These are phyloP conservation scores for Corylus heterophylla DNA, from an alignment of 306 rosid species.

Conservation along the genomic window DNA sequence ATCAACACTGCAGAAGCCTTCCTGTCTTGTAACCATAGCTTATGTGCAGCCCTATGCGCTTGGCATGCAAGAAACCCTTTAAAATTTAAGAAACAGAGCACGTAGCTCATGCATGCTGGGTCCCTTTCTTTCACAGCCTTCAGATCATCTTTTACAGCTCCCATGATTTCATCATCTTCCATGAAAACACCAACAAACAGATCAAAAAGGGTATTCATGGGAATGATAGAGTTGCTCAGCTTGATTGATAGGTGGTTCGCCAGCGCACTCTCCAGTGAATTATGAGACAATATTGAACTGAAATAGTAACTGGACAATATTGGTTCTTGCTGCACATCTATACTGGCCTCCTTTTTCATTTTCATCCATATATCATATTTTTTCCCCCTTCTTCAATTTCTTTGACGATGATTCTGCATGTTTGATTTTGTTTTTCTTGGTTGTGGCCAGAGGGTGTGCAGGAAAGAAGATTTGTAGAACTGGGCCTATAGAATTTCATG, in stretches of 20 bases:
- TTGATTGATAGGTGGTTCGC: slow-evolving; percentile 18
- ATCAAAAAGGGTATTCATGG: slow-evolving; percentile 6
- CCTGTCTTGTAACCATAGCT: slow-evolving; percentile 26
- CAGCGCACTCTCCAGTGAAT: slow-evolving; percentile 15
- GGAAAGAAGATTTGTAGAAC: not conserved
- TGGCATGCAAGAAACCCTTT: slow-evolving; percentile 39
- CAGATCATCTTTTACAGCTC: slow-evolving; percentile 22
- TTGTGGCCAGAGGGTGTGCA: not conserved
- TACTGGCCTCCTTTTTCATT: slow-evolving; percentile 22
- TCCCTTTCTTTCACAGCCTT: slow-evolving; percentile 28
- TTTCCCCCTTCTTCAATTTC: not conserved
- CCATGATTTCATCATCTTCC: slow-evolving; percentile 10
- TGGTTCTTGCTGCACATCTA: not conserved
- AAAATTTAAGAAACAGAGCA: slow-evolving; percentile 22
- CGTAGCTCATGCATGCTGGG: slow-evolving; percentile 26
- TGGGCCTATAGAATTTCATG: not conserved
- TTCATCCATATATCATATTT: slow-evolving; percentile 9
- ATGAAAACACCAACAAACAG: slow-evolving; percentile 2
- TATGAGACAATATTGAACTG: slow-evolving; percentile 18
- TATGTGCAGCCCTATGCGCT: slow-evolving; percentile 35
- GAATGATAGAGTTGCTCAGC: slow-evolving; percentile 18
- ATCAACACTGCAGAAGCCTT: slow-evolving; percentile 19
- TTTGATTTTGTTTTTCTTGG: not conserved
- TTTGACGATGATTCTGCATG: not conserved
- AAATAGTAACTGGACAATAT: not conserved